Conservation (phyloP, 1,139 yeast species). For the Hansenula sp. region DNA sequence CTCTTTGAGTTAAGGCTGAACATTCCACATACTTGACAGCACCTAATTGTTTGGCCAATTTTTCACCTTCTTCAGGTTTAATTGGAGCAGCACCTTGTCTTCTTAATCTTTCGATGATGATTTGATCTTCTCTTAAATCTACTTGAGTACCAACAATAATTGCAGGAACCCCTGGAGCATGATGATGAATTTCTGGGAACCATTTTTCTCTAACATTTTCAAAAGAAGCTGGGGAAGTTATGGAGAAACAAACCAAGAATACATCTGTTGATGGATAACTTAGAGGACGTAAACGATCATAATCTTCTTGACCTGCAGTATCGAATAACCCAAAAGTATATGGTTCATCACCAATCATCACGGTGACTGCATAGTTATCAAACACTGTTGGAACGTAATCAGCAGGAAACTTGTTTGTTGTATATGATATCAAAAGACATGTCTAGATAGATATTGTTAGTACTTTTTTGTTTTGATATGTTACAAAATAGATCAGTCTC, state of each 20-base stretch:
- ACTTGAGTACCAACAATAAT: slow-evolving; percentile 94
- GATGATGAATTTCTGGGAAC: slow-evolving; percentile 98
- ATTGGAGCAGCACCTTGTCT: slow-evolving; percentile 90
- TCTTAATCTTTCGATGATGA: slow-evolving; percentile 81
- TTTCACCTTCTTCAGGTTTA: slow-evolving; percentile 83
- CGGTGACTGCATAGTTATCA: slow-evolving; percentile 97
- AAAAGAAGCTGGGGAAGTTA: slow-evolving; percentile 95
- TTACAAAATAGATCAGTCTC: background rate
- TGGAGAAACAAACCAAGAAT: slow-evolving; percentile 90
- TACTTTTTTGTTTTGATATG: background rate
- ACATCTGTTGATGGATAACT: slow-evolving; percentile 97
- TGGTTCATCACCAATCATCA: slow-evolving; percentile 97
- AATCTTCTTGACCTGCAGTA: slow-evolving; percentile 99
- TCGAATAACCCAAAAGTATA: slow-evolving; percentile 94
- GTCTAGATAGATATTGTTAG: slow-evolving; percentile 37
- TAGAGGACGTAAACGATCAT: slow-evolving; percentile 93
- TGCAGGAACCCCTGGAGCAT: slow-evolving; percentile 97
- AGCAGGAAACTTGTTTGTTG: slow-evolving; percentile 83
- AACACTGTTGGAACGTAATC: slow-evolving; percentile 90
- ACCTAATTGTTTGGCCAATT: slow-evolving; percentile 86
- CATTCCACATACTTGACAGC: slow-evolving; percentile 97
- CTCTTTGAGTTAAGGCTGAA: slow-evolving; percentile 96
- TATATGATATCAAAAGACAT: slow-evolving; percentile 84
- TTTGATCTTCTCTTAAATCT: slow-evolving; percentile 91
- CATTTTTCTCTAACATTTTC: slow-evolving; percentile 97